Evolutionary conservation across 257 asterid species (phyloP), one percentile per base, ranked within the genome.

Genomic region (Solanum phureja): DNA sequence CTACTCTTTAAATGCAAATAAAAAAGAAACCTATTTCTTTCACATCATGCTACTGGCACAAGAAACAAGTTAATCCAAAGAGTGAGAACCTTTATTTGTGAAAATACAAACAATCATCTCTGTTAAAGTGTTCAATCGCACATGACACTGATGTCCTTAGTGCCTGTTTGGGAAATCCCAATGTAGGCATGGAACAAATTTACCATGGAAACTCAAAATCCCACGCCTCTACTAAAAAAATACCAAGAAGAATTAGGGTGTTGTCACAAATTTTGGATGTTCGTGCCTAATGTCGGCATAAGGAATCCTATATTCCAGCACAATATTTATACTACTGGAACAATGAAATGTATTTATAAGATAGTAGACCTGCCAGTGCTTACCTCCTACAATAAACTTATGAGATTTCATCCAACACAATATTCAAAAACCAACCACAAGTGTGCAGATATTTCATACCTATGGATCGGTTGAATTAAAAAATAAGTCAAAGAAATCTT

Each of bases 391-490:
- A 44, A 44, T 11, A 40, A 40, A 0, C 12, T 40, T 9, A 9
- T 40, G 46, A 40, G 46, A 40, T 40, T 40, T 40, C 46, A 9
- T 0, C 46, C 46, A 40, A 9, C 46, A 9, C 12, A 40, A 40
- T 40, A 40, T 40, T 40, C 44, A 2, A 40, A 40, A 40, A 40
- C 44, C 2, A 8, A 40, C 44, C 44, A 40, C 91, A 96, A 73
- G 91, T 97, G 99, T 86, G 99, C 99, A 86, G 98, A 93, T 62
- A 98, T 97, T 93, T 97, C 99, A 68, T 97, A 97, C 99, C 99
- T 97, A 81, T 37, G 73, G 83, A 44, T 90, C 4, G 3, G 46
- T 10, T 40, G 12, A 40, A 40, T 40, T 9, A 0, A 9, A 40
- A 40, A 7, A 38, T 38, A 38, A 7, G 42, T 38, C 9, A 38